Percentiles rank a stretch among this genome's conserved stretches.
Conservation (phyloP, 306 rosid genomes). For the Quercus glauca region DNA sequence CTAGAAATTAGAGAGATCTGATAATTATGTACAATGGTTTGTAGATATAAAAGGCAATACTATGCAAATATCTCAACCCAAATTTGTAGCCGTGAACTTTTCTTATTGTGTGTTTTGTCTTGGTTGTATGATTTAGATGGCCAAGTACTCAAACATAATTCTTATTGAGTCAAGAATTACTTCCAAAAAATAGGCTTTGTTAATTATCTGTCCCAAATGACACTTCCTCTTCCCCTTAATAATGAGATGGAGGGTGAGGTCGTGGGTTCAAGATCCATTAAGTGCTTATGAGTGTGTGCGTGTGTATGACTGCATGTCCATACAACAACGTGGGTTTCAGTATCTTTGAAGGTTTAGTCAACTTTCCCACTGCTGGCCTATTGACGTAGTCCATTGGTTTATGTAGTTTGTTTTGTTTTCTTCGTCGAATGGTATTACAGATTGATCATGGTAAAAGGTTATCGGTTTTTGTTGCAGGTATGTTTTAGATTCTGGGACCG, state of each 20-base stretch:
- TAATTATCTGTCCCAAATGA: too few relatives aligned
- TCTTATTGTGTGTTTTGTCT: not conserved
- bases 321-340: not conserved
- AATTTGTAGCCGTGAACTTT: not conserved
- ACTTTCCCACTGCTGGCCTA: conserved; percentile 5
- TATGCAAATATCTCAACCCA: not conserved
- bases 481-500: conserved; percentile 81
- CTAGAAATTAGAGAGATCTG: not conserved
- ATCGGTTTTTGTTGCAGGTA: conserved; percentile 60
- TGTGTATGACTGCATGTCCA: too few relatives aligned
- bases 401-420: conserved; percentile 3
- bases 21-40: not conserved
- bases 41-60: not conserved
- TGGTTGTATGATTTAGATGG: not conserved
- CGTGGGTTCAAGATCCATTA: too few relatives aligned
- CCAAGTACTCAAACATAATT: not conserved
- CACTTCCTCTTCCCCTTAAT: too few relatives aligned
- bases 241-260: too few relatives aligned
- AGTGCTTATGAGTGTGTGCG: too few relatives aligned
- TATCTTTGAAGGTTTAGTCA: conserved; percentile 3
- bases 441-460: conserved; percentile 21
- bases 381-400: conserved; percentile 23
- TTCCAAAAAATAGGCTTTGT: not conserved
- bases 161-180: not conserved
- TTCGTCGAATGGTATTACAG: conserved; percentile 13